Base-by-base conservation (phyloP, 768 basidiomycete species). In the Dioszegia aurantiaca region DNA sequence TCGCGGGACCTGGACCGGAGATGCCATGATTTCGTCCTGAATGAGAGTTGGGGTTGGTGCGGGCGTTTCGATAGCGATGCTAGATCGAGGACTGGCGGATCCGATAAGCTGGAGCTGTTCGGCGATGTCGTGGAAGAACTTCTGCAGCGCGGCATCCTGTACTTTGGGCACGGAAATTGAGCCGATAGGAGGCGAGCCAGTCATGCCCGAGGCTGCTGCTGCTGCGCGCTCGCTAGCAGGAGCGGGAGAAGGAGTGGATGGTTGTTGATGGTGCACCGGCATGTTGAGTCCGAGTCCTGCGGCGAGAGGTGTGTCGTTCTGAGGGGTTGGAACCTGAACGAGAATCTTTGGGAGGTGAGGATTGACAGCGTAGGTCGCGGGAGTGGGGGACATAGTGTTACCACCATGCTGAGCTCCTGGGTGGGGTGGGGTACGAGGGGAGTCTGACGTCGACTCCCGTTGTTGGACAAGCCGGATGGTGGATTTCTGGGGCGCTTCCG, bases 91-190 rank as follows among this genome's bases (percentile, higher is more conserved):
- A 39, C 33, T 40, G 24, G 53, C 58, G 28, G 57, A 55, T 8
- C 57, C 84, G 75, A 89, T 84, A 49, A 82, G 80, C 59, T 85
- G 84, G 46, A 90, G 82, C 68, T 88, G 87, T 46, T 88, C 84
- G 3, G 85, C 87, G 49, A 91, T 85, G 74, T 92, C 87, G 51
- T 86, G 81, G 76, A 91, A 88, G 78, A 92, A 92, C 46, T 83
- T 78, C 62, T 89, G 88, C 68, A 93, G 83, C 41, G 83, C 84
- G 42, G 84, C 84, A 69, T 90, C 86, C 63, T 87, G 81, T 41
- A 87, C 78, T 57, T 86, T 83, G 0, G 89, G 87, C 24, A 85
- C 80, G 23, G 82, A 80, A 23, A 88, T 79, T 16, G 37, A 44
- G 30, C 44, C 55, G 42, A 54, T n/a, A 40, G 54, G 53, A 2